Percentiles rank a stretch among this genome's conserved stretches.
phyloP scores from a whole-genome alignment of 148 eudicot genomes.

The Camellia sinensis region DNA sequence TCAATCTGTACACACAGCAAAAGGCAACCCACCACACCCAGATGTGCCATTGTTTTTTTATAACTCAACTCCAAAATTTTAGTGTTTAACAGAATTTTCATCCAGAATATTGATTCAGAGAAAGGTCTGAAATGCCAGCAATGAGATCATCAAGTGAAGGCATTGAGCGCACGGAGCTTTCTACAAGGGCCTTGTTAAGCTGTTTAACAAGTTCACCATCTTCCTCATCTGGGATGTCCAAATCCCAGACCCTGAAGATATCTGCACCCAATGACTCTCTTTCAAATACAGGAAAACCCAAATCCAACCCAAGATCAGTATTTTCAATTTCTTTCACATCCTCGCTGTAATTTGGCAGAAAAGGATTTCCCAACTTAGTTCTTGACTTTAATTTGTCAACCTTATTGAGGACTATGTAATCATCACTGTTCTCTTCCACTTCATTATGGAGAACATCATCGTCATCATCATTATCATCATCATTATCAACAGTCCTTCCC shows the following conservation, averaged over 20 bases:
- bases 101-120: slow-evolving; percentile 35
- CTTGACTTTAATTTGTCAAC: slow-evolving; percentile 8
- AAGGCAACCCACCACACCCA: not conserved
- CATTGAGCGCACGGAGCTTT: slow-evolving; percentile 20
- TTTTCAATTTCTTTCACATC: slow-evolving; percentile 15
- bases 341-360: slow-evolving; percentile 21
- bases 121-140: slow-evolving; percentile 56
- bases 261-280: slow-evolving; percentile 33
- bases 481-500: slow-evolving; percentile 18
- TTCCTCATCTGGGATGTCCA: slow-evolving; percentile 47
- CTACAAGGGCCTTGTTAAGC: slow-evolving; percentile 41
- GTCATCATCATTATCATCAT: slow-evolving; percentile 16
- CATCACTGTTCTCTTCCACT: slow-evolving; percentile 19
- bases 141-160: slow-evolving; percentile 52
- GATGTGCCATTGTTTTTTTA: no score
- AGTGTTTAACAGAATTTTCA: slow-evolving; percentile 4
- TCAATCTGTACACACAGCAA: not conserved
- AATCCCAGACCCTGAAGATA: slow-evolving; percentile 78
- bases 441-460: slow-evolving; percentile 30
- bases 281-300: slow-evolving; percentile 20
- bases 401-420: slow-evolving; percentile 5
- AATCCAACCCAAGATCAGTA: slow-evolving; percentile 24
- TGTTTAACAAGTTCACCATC: slow-evolving; percentile 61
- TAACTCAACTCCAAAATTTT: not conserved
- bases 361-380: slow-evolving; percentile 1